A percentile compares a stretch with the other conserved stretches of the same genome.
Conservation (phyloP, 2,329 filamentous ascomycete genomes). For the Fusarium armeniacum region DNA sequence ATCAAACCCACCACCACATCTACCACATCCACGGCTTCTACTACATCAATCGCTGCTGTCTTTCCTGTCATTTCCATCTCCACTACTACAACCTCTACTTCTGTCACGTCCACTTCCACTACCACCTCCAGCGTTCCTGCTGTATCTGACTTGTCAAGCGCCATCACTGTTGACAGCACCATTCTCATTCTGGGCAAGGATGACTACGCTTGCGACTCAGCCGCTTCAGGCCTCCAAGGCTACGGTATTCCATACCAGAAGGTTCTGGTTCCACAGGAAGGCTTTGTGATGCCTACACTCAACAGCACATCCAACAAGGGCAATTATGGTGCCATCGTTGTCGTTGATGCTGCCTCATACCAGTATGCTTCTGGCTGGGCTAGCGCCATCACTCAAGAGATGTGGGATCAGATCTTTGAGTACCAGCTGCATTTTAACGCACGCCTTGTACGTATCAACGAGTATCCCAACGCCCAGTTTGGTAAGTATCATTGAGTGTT, state of each 20-base stretch:
- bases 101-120: not conserved
- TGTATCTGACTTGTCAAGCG: not conserved
- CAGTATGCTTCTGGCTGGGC: slow-evolving; percentile 29
- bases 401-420: slow-evolving; percentile 30
- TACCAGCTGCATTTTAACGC: slow-evolving; percentile 35
- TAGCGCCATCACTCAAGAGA: slow-evolving; percentile 29
- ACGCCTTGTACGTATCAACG: slow-evolving; percentile 40
- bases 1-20: not conserved
- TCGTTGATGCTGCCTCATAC: slow-evolving; percentile 34
- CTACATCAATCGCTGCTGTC: not conserved
- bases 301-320: slow-evolving; percentile 22
- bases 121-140: not conserved
- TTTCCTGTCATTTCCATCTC: not conserved
- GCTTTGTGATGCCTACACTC: slow-evolving; percentile 23
- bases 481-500: slow-evolving; percentile 7
- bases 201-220: slow-evolving; percentile 12
- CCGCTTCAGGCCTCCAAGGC: slow-evolving; percentile 24
- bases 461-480: slow-evolving; percentile 28
- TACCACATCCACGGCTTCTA: not conserved
- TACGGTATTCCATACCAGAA: slow-evolving; percentile 36
- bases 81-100: not conserved
- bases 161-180: slow-evolving; percentile 15
- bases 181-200: slow-evolving; percentile 9
- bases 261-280: slow-evolving; percentile 26
- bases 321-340: slow-evolving; percentile 31